These are phyloP conservation scores for Plasmodium knowlesi DNA, from an alignment of 169 alveolate genomes.

Conservation along the genomic window DNA sequence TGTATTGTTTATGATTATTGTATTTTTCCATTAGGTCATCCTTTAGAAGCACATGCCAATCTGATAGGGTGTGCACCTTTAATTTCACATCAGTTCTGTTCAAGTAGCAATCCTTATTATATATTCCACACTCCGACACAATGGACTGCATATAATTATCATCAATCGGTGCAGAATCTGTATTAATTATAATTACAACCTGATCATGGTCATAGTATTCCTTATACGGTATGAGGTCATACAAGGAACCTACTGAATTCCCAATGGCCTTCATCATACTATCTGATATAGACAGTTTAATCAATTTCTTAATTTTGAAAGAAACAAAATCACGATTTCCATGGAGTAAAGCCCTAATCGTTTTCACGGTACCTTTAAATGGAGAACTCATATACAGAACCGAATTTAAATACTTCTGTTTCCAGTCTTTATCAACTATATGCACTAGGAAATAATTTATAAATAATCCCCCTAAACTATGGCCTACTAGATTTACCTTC, in stretches of 20 bases:
- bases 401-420: constrained; percentile 15
- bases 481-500: constrained; percentile 42
- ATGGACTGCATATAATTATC: constrained; percentile 3
- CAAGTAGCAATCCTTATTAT: constrained; percentile 22
- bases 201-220: constrained; percentile 52
- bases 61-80: constrained; percentile 44
- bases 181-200: constrained; percentile 42
- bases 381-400: constrained; percentile 27
- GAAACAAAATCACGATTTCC: constrained; percentile 26
- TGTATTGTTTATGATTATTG: constrained; percentile 21
- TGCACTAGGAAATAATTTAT: constrained; percentile 37
- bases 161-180: constrained; percentile 10
- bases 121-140: constrained; percentile 33
- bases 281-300: constrained; percentile 46
- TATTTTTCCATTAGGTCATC: constrained; percentile 13
- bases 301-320: constrained; percentile 5
- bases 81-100: constrained; percentile 36
- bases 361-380: constrained; percentile 45
- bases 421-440: constrained; percentile 47
- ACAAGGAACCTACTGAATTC: constrained; percentile 18
- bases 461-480: constrained; percentile 67
- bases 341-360: constrained; percentile 57
- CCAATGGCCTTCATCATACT: constrained; percentile 58
- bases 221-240: constrained; percentile 45
- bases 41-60: constrained; percentile 50